Base-by-base conservation (phyloP, 2,329 filamentous ascomycete species). In the Falciphora oryzae region DNA sequence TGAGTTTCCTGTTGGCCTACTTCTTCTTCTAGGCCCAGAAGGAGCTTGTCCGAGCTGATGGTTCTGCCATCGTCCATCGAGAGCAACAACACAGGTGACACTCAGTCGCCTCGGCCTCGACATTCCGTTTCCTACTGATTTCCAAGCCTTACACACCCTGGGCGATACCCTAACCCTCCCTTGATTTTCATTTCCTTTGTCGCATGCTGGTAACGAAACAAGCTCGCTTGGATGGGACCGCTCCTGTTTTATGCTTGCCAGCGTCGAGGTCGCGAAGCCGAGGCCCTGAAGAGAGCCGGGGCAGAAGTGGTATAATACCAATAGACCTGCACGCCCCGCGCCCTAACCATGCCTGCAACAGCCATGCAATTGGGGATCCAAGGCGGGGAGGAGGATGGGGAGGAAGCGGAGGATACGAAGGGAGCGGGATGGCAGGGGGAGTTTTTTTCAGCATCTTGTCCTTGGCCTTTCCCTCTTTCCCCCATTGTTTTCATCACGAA, bases 1-100 rank as follows among this genome's bases (percentile, higher is more conserved):
- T 96, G 68, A 93, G 92, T 81, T 99, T 99, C 80, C 78, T 99
- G 73, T 85, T 98, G 71, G 95, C 93, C 64, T 99, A 97, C 79
- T 86, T 98, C 77, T 93, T 99, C 82, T 99, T 99, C 78, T 99
- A 88, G 62, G 32, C 35, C 29, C n/a, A 57, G n/a, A 57, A 62
- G 44, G 28, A 62, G 44, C 44, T 53, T 53, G 44, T 11, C 44
- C n/a, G 44, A 53, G n/a, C 44, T 53, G 44, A 14, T 53, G 44
- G 18, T 25, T 53, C 7, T 53, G 44, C 44, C 44, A 53, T 53
- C 44, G 44, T 53, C 44, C 44, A 53, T 25, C 44, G 44, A 53
- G 44, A 10, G 44, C 44, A 22, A 3, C 18, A 53, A n/a, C 6
- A 53, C 3, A 3, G 44, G 44, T 25, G 44, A 53, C 44, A 10